phyloP scores from a whole-genome alignment of 192 early-diverging fungal species.

The Phycomyces blakesleeanus region DNA sequence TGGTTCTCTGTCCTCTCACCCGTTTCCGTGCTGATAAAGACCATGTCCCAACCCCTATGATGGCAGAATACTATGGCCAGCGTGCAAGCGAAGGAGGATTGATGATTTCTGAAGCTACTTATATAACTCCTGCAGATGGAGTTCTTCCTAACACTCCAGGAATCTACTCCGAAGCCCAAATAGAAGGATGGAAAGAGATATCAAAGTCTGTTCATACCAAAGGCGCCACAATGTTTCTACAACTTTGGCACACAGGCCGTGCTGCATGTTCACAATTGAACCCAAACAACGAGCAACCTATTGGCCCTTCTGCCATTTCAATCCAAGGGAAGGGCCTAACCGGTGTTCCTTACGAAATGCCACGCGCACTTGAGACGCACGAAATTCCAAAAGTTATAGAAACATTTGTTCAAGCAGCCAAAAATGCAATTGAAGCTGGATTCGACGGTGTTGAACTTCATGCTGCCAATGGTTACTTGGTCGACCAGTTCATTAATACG shows the following conservation, averaged over 20 bases:
- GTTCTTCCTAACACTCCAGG: slow-evolving; percentile 25
- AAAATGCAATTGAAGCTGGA: slow-evolving; percentile 70
- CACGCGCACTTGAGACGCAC: slow-evolving; percentile 9
- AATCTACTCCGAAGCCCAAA: slow-evolving; percentile 37
- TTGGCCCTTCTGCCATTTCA: slow-evolving; percentile 22
- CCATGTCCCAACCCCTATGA: slow-evolving; percentile 9
- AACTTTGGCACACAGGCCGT: slow-evolving; percentile 46
- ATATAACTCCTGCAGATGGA: slow-evolving; percentile 9
- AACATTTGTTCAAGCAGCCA: slow-evolving; percentile 46
- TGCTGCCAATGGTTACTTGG: slow-evolving; percentile 86
- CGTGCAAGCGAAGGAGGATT: slow-evolving; percentile 19
- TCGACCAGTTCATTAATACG: slow-evolving; percentile 77
- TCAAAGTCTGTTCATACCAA: slow-evolving; percentile 53
- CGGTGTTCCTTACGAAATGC: slow-evolving; percentile 11
- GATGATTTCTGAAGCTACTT: slow-evolving; percentile 21
- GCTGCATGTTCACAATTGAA: slow-evolving; percentile 1
- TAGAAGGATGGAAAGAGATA: slow-evolving; percentile 45
- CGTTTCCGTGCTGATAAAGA: slow-evolving; percentile 7
- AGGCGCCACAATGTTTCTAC: slow-evolving; percentile 51
- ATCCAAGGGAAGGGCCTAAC: slow-evolving; percentile 2
- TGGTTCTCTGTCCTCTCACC: slow-evolving; percentile 22
- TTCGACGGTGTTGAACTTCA: slow-evolving; percentile 90
- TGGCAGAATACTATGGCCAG: slow-evolving; percentile 23
- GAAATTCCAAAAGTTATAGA: slow-evolving; percentile 11
- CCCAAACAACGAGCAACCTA: slow-evolving; percentile 9